phyloP scores from a whole-genome alignment of 305 asterid genomes.

The Andrographis paniculata region DNA sequence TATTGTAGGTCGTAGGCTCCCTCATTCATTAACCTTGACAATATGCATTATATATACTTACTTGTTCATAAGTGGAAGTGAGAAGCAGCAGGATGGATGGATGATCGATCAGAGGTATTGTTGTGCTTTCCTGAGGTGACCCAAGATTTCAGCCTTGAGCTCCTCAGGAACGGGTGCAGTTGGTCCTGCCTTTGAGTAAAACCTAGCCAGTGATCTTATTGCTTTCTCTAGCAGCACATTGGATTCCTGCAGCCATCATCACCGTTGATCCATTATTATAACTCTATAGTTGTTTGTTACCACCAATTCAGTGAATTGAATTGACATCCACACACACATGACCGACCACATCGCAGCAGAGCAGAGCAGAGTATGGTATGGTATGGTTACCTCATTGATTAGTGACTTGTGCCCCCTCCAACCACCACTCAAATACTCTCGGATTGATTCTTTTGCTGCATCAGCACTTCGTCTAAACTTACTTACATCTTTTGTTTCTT shows the following conservation, averaged over 20 bases:
- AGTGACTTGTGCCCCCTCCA: conserved; percentile 79
- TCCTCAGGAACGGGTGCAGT: conserved; percentile 70
- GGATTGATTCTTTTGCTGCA: conserved; percentile 77
- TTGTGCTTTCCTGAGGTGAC: conserved; percentile 54
- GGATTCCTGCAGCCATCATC: conserved; percentile 55
- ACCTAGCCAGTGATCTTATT: conserved; percentile 65
- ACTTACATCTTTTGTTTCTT: conserved; percentile 58
- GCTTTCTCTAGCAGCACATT: conserved; percentile 77
- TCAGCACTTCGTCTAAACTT: conserved; percentile 85
- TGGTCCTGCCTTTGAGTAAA: conserved; percentile 88
- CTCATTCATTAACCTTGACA: too few species aligned
- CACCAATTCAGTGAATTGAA: not conserved
- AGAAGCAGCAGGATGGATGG: too few species aligned
- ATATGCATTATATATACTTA: too few species aligned
- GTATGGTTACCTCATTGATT: conserved; percentile 49
- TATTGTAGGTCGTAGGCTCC: too few species aligned
- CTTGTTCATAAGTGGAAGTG: too few species aligned
- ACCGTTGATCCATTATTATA: not conserved
- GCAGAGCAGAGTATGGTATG: conserved; percentile 1
- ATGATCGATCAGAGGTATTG: conserved; percentile 49
- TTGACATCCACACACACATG: not conserved
- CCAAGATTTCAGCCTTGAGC: conserved; percentile 52
- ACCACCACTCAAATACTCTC: conserved; percentile 50
- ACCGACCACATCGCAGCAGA: not conserved
- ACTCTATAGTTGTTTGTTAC: not conserved